Percentiles rank a stretch among this genome's conserved stretches.
Evolutionary conservation across 2,329 filamentous ascomycete species (phyloP).

Genomic region (Trichoderma endophyticum): DNA sequence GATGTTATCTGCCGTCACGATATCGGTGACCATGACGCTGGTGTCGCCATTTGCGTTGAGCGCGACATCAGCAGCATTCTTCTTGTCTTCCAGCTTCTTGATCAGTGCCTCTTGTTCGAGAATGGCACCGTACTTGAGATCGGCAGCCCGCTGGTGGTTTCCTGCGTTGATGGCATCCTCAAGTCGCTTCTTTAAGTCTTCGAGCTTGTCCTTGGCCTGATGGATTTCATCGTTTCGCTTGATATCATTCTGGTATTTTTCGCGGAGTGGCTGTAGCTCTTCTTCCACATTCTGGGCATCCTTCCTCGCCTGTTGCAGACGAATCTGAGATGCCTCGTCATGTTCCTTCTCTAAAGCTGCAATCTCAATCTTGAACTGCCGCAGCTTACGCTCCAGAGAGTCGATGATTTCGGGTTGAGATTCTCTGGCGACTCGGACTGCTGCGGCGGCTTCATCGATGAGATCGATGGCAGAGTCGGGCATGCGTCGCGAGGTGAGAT

Average conservation of each 20-base stretch:
- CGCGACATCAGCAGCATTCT: constrained; percentile 71
- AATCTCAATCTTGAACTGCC: constrained; percentile 95
- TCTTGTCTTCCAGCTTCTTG: constrained; percentile 74
- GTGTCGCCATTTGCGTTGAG: constrained; percentile 54
- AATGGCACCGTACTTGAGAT: constrained; percentile 96
- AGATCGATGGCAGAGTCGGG: constrained; percentile 96
- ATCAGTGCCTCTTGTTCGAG: constrained; percentile 85
- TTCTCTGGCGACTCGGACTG: constrained; percentile 92
- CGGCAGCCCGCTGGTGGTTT: constrained; percentile 82
- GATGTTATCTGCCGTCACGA: constrained; percentile 96
- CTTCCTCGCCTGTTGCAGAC: constrained; percentile 77
- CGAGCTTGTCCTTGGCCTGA: constrained; percentile 90
- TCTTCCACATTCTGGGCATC: constrained; percentile 94
- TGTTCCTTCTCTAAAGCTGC: constrained; percentile 91
- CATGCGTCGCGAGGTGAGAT: constrained; percentile 84
- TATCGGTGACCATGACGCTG: constrained; percentile 80
- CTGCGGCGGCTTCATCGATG: constrained; percentile 92
- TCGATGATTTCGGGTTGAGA: constrained; percentile 96
- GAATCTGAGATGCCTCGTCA: constrained; percentile 84
- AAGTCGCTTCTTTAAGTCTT: constrained; percentile 83
- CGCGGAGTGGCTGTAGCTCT: constrained; percentile 83
- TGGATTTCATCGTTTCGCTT: constrained; percentile 87
- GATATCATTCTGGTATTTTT: constrained; percentile 95
- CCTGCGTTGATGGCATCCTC: constrained; percentile 88
- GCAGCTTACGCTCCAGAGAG: constrained; percentile 83